Evolutionary conservation across 2,329 filamentous ascomycete species (phyloP), one percentile per base, ranked within the genome.

Genomic region (Triangularia verruculosa): DNA sequence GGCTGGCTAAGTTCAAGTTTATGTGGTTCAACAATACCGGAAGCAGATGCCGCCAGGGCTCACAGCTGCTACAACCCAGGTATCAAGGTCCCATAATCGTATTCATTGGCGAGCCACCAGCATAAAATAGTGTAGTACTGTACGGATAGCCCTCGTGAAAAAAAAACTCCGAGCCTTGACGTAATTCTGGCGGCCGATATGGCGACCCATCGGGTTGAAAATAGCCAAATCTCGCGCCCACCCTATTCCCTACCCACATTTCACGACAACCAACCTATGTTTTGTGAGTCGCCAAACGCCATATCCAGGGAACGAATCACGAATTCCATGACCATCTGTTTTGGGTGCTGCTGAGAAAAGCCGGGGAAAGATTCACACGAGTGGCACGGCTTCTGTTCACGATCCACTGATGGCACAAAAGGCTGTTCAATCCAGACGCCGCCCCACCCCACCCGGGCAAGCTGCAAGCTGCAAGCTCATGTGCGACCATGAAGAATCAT

Each of bases 401-500:
- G 53, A 59, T 60, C 59, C 34, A 61, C 32, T 59, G 61, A 64
- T 62, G 61, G 56, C 54, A 61, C 59, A 61, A 61, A 57, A 61
- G 24, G 24, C 43, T 47, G 51, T 54, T 54, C 51, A 28, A 39
- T 61, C 55, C 53, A 63, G 59, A 63, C 64, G 17, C 60, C 30
- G 57, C 60, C 64, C 66, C 66, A 55, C 60, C 64, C 66, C 66
- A 64, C 61, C 66, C 61, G 51, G 55, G 39, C 61, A 57, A 63
- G 60, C 60, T 60, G 60, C 63, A 63, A 63, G 51, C 51, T 54
- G 51, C 15, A n/a, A 54, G 51, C 51, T 54, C 27, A 13, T 54
- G 51, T 47, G 39, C 39, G 39, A 47, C 39, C 39, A 58, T 51
- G 51, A 68, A 61, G 63, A 64, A 69, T 70, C 67, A 70, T 70